Evolutionary conservation across 2,329 filamentous ascomycete species (phyloP), one percentile per base, ranked within the genome.

Genomic region (Cladorrhinum sp.): DNA sequence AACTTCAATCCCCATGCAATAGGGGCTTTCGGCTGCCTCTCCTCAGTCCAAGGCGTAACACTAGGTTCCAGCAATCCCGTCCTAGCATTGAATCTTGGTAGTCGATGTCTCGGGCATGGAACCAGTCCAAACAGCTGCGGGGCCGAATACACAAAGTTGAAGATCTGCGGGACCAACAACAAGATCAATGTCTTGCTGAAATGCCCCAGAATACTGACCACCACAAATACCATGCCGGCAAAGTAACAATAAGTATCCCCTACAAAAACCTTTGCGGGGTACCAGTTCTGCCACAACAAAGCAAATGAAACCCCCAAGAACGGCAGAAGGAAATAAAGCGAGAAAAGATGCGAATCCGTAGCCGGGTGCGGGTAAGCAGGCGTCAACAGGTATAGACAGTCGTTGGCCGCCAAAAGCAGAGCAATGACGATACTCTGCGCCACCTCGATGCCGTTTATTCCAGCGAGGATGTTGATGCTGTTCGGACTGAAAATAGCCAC

Each of bases 181-280:
- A 99, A 84, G 59, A 96, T 84, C 50, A 99, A 83, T 0, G 95
- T 99, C 78, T 99, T 99, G 79, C 91, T 96, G 78, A 99, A 99
- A 78, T 99, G 95, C 23, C 95, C 95, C 56, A 97, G 83, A 71
- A 99, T 98, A 65, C 92, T 92, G 66, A 98, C 95, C 50, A 97
- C 93, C 57, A 93, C 95, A 73, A 99, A 99, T 41, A 98, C 91
- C 92, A 99, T 99, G 67, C 95, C 95, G 0, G 95, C 95, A 75
- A 99, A 97, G 78, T 99, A 99, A 82, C 95, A 99, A 82, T 98
- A 99, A 3, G 95, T 99, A 76, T 99, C 95, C 59, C 95, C 95
- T 9, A 98, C 93, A 71, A 99, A 99, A 9, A 98, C 95, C 69
- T 87, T 88, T 23, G 93, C 92, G 0, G 95, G 95, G 72, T 92